phyloP scores from a whole-genome alignment of 1,139 yeast species.

The Geotrichum macrosporum region DNA sequence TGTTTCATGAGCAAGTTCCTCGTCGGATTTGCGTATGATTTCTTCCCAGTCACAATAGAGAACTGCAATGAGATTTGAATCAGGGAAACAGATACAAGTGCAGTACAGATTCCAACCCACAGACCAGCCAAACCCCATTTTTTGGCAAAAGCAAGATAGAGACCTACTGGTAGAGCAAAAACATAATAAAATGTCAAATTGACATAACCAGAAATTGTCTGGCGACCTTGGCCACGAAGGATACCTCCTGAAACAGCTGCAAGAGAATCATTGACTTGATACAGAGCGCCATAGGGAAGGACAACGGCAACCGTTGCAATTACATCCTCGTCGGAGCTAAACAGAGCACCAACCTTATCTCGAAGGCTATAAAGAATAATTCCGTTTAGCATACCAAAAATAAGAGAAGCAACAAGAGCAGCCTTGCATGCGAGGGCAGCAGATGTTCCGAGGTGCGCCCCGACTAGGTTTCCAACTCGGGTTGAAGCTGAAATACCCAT shows the following conservation, averaged over 20 bases:
- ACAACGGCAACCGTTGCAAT: constrained; percentile 46
- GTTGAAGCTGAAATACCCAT: constrained; percentile 82
- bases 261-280: constrained; percentile 73
- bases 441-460: constrained; percentile 59
- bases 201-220: constrained; percentile 71
- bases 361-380: constrained; percentile 49
- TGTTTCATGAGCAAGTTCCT: constrained; percentile 13
- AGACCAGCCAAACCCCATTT: constrained; percentile 58
- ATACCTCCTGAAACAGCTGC: constrained; percentile 84
- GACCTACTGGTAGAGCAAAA: constrained; percentile 66
- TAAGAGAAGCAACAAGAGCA: constrained; percentile 53
- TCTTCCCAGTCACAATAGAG: constrained; percentile 19
- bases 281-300: constrained; percentile 65
- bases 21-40: constrained; percentile 17
- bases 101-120: constrained; percentile 78
- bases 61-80: constrained; percentile 18
- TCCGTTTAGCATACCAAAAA: constrained; percentile 56
- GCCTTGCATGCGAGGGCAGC: constrained; percentile 63
- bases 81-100: constrained; percentile 19
- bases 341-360: constrained; percentile 54
- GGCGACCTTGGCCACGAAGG: constrained; percentile 80
- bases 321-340: constrained; percentile 66
- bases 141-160: constrained; percentile 53
- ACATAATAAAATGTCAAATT: constrained; percentile 69
- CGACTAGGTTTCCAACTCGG: constrained; percentile 79